Base-by-base conservation (phyloP, 345 rosid genomes). In the Citrus sp. region DNA sequence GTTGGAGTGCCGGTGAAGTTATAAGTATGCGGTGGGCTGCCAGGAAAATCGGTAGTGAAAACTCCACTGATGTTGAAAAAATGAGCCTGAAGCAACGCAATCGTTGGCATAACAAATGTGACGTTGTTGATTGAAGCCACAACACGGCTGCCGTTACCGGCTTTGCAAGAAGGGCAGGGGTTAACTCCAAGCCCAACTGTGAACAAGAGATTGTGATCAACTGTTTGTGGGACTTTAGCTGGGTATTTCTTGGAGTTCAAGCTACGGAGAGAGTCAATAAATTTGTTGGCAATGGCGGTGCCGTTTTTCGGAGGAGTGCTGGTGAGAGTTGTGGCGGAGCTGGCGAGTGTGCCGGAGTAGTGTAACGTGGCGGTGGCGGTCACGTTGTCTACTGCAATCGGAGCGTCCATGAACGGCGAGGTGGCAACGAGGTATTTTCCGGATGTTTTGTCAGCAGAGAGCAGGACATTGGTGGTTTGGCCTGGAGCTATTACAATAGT, bases 341-440 rank as follows among this genome's bases (percentile, higher is more conserved):
- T 80, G 1, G 89, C 79, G 10, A 91, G 90, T 7, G 99, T 89
- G 74, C 97, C 97, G 0, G 97, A 84, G 70, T 96, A 96, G 75
- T 92, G 98, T 35, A 96, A 73, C 0, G 91, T 90, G 71, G 98
- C 98, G 0, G 92, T 91, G 21, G 99, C 99, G 0, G 99, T 96
- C 35, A 75, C 16, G 65, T 96, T 96, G 77, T 96, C 99, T 0
- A 96, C 97, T 0, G 92, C 88, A 5, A 96, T 79, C 0, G 97
- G 98, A 6, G 99, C 80, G 80, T 96, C 99, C 98, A 94, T 91
- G 86, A 95, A 95, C 2, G 98, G 93, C 9, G 98, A 91, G 65
- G 92, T 95, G 2, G 93, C 86, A 4, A 95, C 87, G 63, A 92
- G 79, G 85, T 89, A 93, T 76, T 87, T 90, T 5, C 98, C 98